phyloP scores from a whole-genome alignment of 352 stramenopile species.

The Phytophthora ohioensis region DNA sequence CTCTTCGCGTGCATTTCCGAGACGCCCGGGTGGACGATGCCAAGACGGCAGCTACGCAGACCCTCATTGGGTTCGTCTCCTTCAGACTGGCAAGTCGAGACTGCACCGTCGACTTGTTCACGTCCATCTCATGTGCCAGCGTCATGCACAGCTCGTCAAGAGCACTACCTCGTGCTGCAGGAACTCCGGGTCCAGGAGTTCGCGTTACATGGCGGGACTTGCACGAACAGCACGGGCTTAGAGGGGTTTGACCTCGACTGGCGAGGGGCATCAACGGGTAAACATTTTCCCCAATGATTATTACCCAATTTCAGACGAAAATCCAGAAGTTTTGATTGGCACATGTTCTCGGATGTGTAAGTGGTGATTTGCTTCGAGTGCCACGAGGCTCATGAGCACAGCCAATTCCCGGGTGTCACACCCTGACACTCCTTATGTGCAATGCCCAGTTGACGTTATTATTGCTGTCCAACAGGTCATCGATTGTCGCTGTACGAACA shows the following conservation, averaged over 20 bases:
- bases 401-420: constrained; percentile 35
- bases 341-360: constrained; percentile 9
- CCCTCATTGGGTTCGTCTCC: constrained; percentile 43
- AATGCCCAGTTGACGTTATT: background rate
- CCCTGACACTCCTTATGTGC: constrained; percentile 5
- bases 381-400: constrained; percentile 17
- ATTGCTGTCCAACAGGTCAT: constrained; percentile 23
- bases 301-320: constrained; percentile 6
- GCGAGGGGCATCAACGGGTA: constrained; percentile 11
- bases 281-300: constrained; percentile 13
- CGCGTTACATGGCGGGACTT: too few relatives aligned
- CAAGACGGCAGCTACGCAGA: constrained; percentile 35
- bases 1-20: constrained; percentile 39
- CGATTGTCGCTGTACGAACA: background rate
- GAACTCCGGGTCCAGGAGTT: constrained; percentile 30
- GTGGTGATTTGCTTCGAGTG: constrained; percentile 23
- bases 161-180: constrained; percentile 33
- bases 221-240: constrained; percentile 1
- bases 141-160: constrained; percentile 35
- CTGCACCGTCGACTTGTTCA: constrained; percentile 33
- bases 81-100: constrained; percentile 29
- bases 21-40: constrained; percentile 39
- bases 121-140: constrained; percentile 27
- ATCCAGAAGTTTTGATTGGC: constrained; percentile 4
- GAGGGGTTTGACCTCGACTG: background rate